Conservation (phyloP, 768 basidiomycete species). For the Clavulina sp. region DNA sequence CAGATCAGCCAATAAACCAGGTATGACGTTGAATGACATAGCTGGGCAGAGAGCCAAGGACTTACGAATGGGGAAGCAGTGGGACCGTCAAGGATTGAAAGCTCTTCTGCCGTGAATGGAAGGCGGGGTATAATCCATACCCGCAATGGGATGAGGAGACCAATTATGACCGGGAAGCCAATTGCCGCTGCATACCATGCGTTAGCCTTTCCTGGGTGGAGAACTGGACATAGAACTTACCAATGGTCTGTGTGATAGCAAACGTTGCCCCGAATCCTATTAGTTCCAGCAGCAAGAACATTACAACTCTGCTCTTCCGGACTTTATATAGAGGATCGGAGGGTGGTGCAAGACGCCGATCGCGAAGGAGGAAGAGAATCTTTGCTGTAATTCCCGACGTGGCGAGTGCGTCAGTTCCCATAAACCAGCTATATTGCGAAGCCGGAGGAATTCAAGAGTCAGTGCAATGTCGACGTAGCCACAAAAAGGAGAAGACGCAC, state of each 20-base stretch:
- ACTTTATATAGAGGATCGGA: slow-evolving; percentile 62
- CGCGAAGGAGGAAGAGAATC: slow-evolving; percentile 61
- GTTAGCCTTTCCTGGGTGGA: background rate
- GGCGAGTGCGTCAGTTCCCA: slow-evolving; percentile 70
- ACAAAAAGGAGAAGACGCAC: slow-evolving; percentile 25
- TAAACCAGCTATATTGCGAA: slow-evolving; percentile 50
- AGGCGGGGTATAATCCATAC: slow-evolving; percentile 52
- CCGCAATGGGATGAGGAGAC: slow-evolving; percentile 63
- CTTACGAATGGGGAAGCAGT: slow-evolving; percentile 76
- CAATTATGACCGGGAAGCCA: slow-evolving; percentile 79
- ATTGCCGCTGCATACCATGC: slow-evolving; percentile 45
- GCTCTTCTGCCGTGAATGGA: slow-evolving; percentile 59
- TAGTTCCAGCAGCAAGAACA: slow-evolving; percentile 62
- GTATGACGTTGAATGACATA: too few species aligned
- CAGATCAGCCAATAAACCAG: too few species aligned
- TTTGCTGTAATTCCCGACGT: slow-evolving; percentile 72
- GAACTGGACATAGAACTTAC: slow-evolving; percentile 22
- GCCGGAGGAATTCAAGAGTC: slow-evolving; percentile 2
- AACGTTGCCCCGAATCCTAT: slow-evolving; percentile 77
- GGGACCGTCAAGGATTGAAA: slow-evolving; percentile 74
- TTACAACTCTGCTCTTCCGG: slow-evolving; percentile 48
- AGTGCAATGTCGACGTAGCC: background rate
- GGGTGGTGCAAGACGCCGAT: slow-evolving; percentile 39
- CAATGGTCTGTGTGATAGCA: slow-evolving; percentile 78
- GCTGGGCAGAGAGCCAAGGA: too few species aligned